phyloP scores from a whole-genome alignment of 1,284 basidiomycete genomes.

The Apiotrichum porosum region DNA sequence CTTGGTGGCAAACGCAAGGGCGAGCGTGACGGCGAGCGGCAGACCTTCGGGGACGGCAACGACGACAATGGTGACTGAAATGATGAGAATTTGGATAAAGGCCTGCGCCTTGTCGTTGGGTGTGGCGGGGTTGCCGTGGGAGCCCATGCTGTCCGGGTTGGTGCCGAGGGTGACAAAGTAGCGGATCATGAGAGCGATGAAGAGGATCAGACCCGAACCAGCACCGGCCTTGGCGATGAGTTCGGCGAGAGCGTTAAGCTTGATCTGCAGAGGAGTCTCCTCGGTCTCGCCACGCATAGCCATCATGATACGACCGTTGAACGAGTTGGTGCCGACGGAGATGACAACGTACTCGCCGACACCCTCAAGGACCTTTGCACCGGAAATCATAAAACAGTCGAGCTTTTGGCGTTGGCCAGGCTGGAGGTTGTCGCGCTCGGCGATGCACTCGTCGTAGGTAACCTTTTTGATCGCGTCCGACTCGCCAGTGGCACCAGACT shows the following conservation, averaged over 20 bases:
- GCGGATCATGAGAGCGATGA: slow-evolving; percentile 81
- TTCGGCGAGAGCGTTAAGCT: slow-evolving; percentile 88
- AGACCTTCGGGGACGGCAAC: slow-evolving; percentile 97
- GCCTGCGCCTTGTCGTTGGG: slow-evolving; percentile 75
- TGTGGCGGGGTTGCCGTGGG: slow-evolving; percentile 35
- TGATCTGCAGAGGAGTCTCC: slow-evolving; percentile 82
- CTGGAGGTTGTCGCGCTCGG: slow-evolving; percentile 45
- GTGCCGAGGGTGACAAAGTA: slow-evolving; percentile 83
- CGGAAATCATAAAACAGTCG: slow-evolving; percentile 90
- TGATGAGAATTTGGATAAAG: slow-evolving; percentile 41
- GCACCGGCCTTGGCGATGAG: slow-evolving; percentile 88
- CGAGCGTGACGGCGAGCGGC: slow-evolving; percentile 91
- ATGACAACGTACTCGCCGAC: slow-evolving; percentile 89
- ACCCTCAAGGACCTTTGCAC: slow-evolving; percentile 92
- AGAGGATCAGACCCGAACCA: slow-evolving; percentile 74
- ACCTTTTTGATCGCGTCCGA: slow-evolving; percentile 90
- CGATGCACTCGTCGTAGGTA: slow-evolving; percentile 70
- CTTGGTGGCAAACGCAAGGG: slow-evolving; percentile 93
- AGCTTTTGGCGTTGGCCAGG: slow-evolving; percentile 56
- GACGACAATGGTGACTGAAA: slow-evolving; percentile 84
- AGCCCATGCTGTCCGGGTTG: slow-evolving; percentile 53
- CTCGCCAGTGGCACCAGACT: slow-evolving; percentile 93
- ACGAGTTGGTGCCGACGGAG: slow-evolving; percentile 83
- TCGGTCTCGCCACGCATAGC: slow-evolving; percentile 45
- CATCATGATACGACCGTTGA: slow-evolving; percentile 96